Conservation (phyloP, 139 green algal genomes). For the Ulvella scutata region DNA sequence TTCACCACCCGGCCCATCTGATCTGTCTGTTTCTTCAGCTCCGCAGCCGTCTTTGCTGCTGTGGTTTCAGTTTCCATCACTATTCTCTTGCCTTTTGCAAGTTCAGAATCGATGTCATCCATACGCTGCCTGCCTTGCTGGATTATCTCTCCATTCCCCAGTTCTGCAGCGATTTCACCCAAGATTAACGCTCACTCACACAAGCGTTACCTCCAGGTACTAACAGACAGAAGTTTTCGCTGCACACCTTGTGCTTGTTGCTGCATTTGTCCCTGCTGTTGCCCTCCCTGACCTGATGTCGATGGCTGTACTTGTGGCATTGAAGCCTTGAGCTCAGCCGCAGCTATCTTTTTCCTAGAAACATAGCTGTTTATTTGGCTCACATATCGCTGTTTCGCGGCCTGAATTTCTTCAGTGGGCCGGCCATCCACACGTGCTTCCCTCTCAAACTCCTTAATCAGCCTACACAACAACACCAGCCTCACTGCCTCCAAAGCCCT, state of each 20-base stretch:
- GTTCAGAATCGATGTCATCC: slow-evolving; percentile 43
- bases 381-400: slow-evolving; percentile 48
- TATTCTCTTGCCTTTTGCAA: slow-evolving; percentile 46
- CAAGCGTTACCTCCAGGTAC: too few species aligned
- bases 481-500: neutral
- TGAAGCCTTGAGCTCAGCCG: neutral
- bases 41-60: slow-evolving; percentile 46
- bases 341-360: slow-evolving; percentile 51
- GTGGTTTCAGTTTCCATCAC: slow-evolving; percentile 55
- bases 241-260: neutral
- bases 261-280: neutral
- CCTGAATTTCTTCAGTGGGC: slow-evolving; percentile 30
- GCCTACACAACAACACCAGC: slow-evolving; percentile 22
- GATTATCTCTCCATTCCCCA: slow-evolving; percentile 60
- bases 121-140: slow-evolving; percentile 47
- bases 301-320: neutral
- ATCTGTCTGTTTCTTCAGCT: slow-evolving; percentile 54
- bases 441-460: slow-evolving; percentile 82
- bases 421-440: slow-evolving; percentile 64
- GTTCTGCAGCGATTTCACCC: slow-evolving; percentile 28
- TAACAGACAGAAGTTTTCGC: too few species aligned
- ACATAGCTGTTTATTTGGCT: slow-evolving; percentile 70
- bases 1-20: slow-evolving; percentile 60
- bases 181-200: neutral
- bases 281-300: neutral